Base-by-base conservation (phyloP, 2,329 filamentous ascomycete species). In the Septoria linicola region DNA sequence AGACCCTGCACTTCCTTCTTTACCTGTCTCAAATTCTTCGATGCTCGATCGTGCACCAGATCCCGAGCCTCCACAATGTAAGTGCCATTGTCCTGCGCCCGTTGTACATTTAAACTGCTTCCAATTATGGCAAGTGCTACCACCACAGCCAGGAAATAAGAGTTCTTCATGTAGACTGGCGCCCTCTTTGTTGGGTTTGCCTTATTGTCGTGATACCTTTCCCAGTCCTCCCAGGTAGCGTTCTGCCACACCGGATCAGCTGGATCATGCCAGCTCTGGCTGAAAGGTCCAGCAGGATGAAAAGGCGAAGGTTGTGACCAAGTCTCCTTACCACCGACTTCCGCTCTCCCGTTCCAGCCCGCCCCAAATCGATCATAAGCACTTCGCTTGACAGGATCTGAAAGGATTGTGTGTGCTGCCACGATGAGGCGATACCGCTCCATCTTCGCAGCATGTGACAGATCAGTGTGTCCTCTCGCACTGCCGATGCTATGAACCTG, bases 221-320 rank as follows among this genome's bases (percentile, higher is more conserved):
- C 88, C 89, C 90, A 95, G 67, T 99, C 93, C 68, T 99, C 93
- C 93, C 93, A 99, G 0, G 93, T 97, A 1, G 89, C 93, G 68
- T 97, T 97, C 61, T 75, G 69, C 63, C 76, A 80, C 41, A 84
- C 80, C 2, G 78, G 68, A 66, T 76, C 50, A 63, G 73, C 62
- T 64, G 73, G 59, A 54, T 72, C 60, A 30, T 51, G 55, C 63
- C 62, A 66, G 54, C 57, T 63, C n/a, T 62, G 61, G 14, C 56
- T 66, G 54, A 70, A 70, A 2, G 67, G 65, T 3, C 68, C 66
- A 2, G 62, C 54, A 0, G 64, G 57, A 30, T 51, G 59, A 37
- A 54, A 59, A 53, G 17, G 57, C 31, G 44, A 65, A 49, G 54
- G 39, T 8, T 43, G 20, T 1, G 47, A 42, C 45, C 57, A 52